Base-by-base conservation (phyloP, 495 filamentous ascomycete species). In the Neurospora sp. region DNA sequence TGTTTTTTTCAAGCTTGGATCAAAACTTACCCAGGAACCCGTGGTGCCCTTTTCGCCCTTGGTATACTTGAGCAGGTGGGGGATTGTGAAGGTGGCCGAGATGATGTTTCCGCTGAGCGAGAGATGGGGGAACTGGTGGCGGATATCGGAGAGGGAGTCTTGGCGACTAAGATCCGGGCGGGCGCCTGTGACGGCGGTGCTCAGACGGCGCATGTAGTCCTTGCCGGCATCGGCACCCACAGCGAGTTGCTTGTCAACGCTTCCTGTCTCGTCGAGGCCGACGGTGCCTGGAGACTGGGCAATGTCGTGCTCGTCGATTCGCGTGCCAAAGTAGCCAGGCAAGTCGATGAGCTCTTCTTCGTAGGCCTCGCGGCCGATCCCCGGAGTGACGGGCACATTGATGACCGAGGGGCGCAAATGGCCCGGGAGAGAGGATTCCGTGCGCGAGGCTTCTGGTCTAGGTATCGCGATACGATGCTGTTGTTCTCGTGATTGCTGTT, bases 41-140 rank as follows among this genome's bases (percentile, higher is more conserved):
- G 39, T 12, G n/a, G 35, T 44, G 69, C 18, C 35, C 23, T 38
- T 46, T 41, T 41, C 69, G 39, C 88, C 90, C 66, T 88, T 85
- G 74, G 85, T 86, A 73, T 90, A 92, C 37, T 88, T 86, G 46
- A 95, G 77, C 42, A 90, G 88, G 81, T 96, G 91, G 10, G 94
- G 94, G 31, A 96, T 89, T 76, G 90, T 93, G 78, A 95, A 95
- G 27, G 93, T 92, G 20, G 91, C 94, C 66, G 92, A 96, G 75
- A 98, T 96, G 74, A 97, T 87, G 73, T 91, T 89, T 3, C 94
- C 93, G 62, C 89, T 94, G 66, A 98, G 86, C 62, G 87, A 85
- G 23, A 97, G 81, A 41, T 86, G 86, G 4, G 92, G 91, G 78
- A 92, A 88, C 46, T 88, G 86, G 59, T 85, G 83, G 75, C 88